A percentile compares a stretch with the other conserved stretches of the same genome.
Conservation (phyloP, 2,329 filamentous ascomycete species). For the Ophiostoma sp. region DNA sequence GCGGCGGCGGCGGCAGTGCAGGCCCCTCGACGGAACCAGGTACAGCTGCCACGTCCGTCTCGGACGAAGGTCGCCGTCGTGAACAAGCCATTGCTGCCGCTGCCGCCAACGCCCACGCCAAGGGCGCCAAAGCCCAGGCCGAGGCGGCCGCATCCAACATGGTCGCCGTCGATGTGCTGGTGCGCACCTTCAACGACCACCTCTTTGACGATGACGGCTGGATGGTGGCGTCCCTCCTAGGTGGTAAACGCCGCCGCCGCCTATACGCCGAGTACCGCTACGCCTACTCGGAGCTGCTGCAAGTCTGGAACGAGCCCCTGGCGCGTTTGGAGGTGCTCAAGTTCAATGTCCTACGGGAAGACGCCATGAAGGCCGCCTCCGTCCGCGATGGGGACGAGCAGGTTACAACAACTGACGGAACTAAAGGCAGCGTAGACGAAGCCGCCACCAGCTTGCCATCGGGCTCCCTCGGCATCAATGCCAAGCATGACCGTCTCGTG, state of each 20-base stretch:
- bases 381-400: not conserved
- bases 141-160: constrained; percentile 38
- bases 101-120: constrained; percentile 1
- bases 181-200: constrained; percentile 62
- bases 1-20: constrained; percentile 26
- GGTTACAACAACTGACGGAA: not conserved
- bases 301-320: constrained; percentile 64
- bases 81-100: constrained; percentile 40
- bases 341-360: constrained; percentile 63
- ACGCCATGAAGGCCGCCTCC: constrained; percentile 35
- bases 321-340: constrained; percentile 67
- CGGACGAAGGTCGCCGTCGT: constrained; percentile 53
- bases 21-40: constrained; percentile 45
- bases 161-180: constrained; percentile 53
- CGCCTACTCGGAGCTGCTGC: constrained; percentile 67
- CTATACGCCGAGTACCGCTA: constrained; percentile 63
- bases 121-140: constrained; percentile 15
- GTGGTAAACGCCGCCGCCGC: constrained; percentile 46
- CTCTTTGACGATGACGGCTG: constrained; percentile 69
- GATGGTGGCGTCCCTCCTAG: constrained; percentile 59
- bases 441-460: constrained; percentile 26
- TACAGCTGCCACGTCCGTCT: constrained; percentile 52
- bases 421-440: not conserved
- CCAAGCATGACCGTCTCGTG: constrained; percentile 54
- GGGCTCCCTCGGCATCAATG: constrained; percentile 31